Conservation (phyloP, 176 grass and related monocot genomes). For the Avena atlantica region DNA sequence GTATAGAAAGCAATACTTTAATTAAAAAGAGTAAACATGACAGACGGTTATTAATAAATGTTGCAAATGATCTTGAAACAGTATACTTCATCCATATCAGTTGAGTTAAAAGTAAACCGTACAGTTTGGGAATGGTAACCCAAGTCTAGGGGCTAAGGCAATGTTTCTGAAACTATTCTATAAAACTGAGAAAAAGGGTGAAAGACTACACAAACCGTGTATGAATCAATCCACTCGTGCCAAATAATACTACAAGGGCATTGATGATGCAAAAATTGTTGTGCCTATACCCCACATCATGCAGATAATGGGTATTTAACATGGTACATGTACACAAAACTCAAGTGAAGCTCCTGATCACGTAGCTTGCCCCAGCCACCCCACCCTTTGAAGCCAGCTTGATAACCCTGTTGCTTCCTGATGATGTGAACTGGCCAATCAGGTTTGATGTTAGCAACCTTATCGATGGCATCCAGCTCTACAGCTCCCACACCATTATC, state of each 20-base stretch:
- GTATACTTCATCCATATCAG: slow-evolving; percentile 34
- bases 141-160: slow-evolving; percentile 19
- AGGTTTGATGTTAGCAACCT: slow-evolving; percentile 67
- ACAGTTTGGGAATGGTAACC: slow-evolving; percentile 35
- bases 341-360: slow-evolving; percentile 76
- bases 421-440: slow-evolving; percentile 66
- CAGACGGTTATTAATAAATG: slow-evolving; percentile 12
- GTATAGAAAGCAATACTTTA: not conserved
- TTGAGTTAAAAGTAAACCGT: slow-evolving; percentile 38
- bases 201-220: not conserved
- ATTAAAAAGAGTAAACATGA: slow-evolving; percentile 21
- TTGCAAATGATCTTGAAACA: slow-evolving; percentile 19
- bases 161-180: slow-evolving; percentile 33
- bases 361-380: slow-evolving; percentile 78
- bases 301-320: slow-evolving; percentile 31
- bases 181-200: slow-evolving; percentile 38
- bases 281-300: slow-evolving; percentile 29
- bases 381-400: slow-evolving; percentile 82
- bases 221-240: not conserved
- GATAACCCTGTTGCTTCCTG: slow-evolving; percentile 59
- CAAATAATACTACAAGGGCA: slow-evolving; percentile 44
- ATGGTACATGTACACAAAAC: slow-evolving; percentile 85
- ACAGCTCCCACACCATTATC: slow-evolving; percentile 53
- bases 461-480: slow-evolving; percentile 56
- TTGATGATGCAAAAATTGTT: slow-evolving; percentile 26